phyloP scores from a whole-genome alignment of 2,329 filamentous ascomycete species.

The Elsinoe ampelina region DNA sequence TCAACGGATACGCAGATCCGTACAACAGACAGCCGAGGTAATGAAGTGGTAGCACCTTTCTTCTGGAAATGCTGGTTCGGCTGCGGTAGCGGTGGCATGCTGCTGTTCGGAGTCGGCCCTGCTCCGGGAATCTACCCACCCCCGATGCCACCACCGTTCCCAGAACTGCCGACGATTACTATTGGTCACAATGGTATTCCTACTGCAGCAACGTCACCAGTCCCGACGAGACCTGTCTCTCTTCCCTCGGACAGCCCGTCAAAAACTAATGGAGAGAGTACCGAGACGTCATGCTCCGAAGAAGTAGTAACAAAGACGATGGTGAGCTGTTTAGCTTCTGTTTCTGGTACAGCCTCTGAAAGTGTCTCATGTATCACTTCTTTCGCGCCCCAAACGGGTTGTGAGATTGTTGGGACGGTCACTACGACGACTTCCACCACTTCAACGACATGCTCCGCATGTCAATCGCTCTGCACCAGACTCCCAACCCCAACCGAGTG shows the following conservation, averaged over 20 bases:
- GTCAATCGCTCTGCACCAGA: not conserved
- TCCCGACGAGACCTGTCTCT: too few species aligned
- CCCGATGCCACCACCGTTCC: not conserved
- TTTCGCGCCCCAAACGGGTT: too few species aligned
- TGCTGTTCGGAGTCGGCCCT: not conserved
- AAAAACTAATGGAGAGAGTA: not conserved
- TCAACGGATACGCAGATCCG: not conserved
- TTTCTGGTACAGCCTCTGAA: too few species aligned
- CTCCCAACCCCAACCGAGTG: not conserved
- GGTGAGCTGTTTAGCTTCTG: not conserved
- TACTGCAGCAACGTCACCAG: not conserved
- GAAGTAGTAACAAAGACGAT: not conserved
- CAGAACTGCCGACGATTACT: not conserved
- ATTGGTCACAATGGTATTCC: not conserved
- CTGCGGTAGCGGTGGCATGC: not conserved
- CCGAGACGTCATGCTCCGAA: not conserved
- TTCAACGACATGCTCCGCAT: not conserved
- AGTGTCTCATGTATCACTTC: too few species aligned
- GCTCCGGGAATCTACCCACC: not conserved
- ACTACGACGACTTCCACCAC: not conserved
- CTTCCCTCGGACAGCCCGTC: not conserved
- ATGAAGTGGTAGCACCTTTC: not conserved
- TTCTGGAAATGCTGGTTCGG: not conserved
- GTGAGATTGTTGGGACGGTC: too few species aligned
- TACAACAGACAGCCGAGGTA: not conserved